Percentiles rank a stretch among this genome's conserved stretches.
Evolutionary conservation across 2,329 filamentous ascomycete genomes (phyloP).

Genomic region (Tolypocladium endophyticum): DNA sequence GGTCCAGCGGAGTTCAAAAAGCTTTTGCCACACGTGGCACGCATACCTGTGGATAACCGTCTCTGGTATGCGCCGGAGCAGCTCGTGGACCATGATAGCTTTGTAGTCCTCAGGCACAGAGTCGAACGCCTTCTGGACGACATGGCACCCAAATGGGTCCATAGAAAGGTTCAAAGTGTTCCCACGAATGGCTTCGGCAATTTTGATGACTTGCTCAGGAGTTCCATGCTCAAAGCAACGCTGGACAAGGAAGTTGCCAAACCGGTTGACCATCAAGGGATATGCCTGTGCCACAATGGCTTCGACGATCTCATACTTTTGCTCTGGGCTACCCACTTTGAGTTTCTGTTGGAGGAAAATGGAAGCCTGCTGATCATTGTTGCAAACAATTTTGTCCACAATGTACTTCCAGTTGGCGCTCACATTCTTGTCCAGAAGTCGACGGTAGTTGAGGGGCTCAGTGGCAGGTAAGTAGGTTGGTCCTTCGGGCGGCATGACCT

Average conservation of each 20-base stretch:
- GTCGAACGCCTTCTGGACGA: slow-evolving; percentile 97
- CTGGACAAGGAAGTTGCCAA: slow-evolving; percentile 96
- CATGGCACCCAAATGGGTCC: slow-evolving; percentile 97
- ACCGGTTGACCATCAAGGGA: slow-evolving; percentile 93
- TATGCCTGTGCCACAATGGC: slow-evolving; percentile 93
- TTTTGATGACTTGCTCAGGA: slow-evolving; percentile 85
- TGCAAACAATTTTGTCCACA: slow-evolving; percentile 98
- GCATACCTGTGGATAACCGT: slow-evolving; percentile 98
- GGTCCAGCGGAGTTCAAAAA: slow-evolving; percentile 95
- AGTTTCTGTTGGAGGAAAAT: slow-evolving; percentile 99
- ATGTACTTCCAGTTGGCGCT: slow-evolving; percentile 99
- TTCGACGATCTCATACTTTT: slow-evolving; percentile 96
- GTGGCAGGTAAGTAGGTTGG: slow-evolving; percentile 77
- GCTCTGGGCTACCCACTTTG: slow-evolving; percentile 87
- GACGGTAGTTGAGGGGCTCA: slow-evolving; percentile 93
- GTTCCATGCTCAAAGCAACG: slow-evolving; percentile 98
- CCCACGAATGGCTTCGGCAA: slow-evolving; percentile 86
- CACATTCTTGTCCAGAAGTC: slow-evolving; percentile 86
- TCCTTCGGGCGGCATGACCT: slow-evolving; percentile 42
- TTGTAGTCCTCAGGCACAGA: slow-evolving; percentile 97
- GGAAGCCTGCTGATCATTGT: slow-evolving; percentile 97
- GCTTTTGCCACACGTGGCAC: slow-evolving; percentile 98
- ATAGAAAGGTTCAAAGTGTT: slow-evolving; percentile 92
- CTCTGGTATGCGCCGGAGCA: slow-evolving; percentile 89
- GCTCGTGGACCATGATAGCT: slow-evolving; percentile 95